Conservation (phyloP, 1,139 yeast species). For the Scheffersomyces illinoinensis region DNA sequence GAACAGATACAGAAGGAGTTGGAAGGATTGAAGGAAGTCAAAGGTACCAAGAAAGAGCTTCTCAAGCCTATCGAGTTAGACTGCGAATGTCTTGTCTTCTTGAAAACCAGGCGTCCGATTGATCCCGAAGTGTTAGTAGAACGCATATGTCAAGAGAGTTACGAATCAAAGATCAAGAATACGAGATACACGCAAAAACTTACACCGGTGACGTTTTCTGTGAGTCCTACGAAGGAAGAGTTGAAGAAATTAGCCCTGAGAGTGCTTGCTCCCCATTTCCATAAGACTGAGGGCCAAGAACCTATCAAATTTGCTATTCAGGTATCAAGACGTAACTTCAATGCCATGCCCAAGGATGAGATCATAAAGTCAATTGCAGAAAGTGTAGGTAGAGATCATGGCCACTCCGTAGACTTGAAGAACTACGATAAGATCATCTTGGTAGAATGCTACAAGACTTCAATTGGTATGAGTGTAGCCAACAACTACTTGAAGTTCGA, state of each 20-base stretch:
- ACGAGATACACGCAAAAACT: slow-evolving; percentile 77
- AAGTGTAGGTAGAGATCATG: slow-evolving; percentile 66
- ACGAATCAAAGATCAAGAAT: slow-evolving; percentile 49
- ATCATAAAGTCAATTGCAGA: slow-evolving; percentile 74
- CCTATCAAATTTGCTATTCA: slow-evolving; percentile 77
- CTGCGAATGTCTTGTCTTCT: slow-evolving; percentile 83
- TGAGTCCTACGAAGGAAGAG: slow-evolving; percentile 71
- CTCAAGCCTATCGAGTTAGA: slow-evolving; percentile 68
- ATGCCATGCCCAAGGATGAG: slow-evolving; percentile 64
- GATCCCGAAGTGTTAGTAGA: slow-evolving; percentile 73
- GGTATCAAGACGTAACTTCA: slow-evolving; percentile 77
- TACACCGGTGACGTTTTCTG: slow-evolving; percentile 77
- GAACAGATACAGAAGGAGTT: slow-evolving; percentile 74
- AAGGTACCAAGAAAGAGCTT: slow-evolving; percentile 44
- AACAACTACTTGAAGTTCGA: slow-evolving; percentile 56
- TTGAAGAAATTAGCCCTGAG: slow-evolving; percentile 54
- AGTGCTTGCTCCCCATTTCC: slow-evolving; percentile 71
- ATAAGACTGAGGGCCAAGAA: slow-evolving; percentile 46
- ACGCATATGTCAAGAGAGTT: slow-evolving; percentile 61
- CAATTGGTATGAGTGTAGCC: slow-evolving; percentile 80
- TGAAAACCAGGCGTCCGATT: slow-evolving; percentile 76
- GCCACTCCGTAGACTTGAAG: slow-evolving; percentile 80
- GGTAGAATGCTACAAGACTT: slow-evolving; percentile 85
- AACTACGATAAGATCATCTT: slow-evolving; percentile 75
- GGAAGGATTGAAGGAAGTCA: slow-evolving; percentile 49